These are phyloP conservation scores for Aspergillus sparsus DNA, from an alignment of 495 filamentous ascomycete genomes.

Conservation along the genomic window DNA sequence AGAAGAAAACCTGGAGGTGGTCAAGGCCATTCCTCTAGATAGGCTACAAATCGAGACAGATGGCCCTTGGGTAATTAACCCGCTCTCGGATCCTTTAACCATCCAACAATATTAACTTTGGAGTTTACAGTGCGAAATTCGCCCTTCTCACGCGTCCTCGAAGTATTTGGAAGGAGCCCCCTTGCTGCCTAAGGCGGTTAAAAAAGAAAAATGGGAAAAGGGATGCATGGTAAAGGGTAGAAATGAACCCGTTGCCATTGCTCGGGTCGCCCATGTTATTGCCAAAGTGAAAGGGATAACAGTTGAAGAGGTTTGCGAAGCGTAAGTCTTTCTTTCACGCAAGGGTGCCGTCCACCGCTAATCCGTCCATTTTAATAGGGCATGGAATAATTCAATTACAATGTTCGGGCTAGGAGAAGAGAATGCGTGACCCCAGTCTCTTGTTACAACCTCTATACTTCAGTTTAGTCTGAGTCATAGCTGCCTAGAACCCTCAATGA, in stretches of 20 bases:
- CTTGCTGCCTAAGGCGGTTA: constrained; percentile 60
- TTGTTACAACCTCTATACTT: not conserved
- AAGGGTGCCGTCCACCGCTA: constrained; percentile 20
- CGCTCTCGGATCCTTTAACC: not conserved
- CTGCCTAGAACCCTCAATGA: not conserved
- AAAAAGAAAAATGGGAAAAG: constrained; percentile 90
- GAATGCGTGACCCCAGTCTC: constrained; percentile 12
- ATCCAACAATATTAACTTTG: not conserved
- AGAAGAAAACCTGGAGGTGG: constrained; percentile 80
- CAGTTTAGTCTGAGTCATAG: not conserved
- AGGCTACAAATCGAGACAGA: constrained; percentile 89
- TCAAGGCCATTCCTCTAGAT: constrained; percentile 70
- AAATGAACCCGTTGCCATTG: constrained; percentile 86
- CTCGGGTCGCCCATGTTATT: constrained; percentile 81
- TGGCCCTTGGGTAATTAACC: constrained; percentile 71
- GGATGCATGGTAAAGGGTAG: constrained; percentile 85
- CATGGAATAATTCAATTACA: constrained; percentile 78
- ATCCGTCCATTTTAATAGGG: constrained; percentile 34
- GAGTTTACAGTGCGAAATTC: constrained; percentile 51
- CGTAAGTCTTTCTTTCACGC: constrained; percentile 48
- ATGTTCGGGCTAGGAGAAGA: constrained; percentile 74
- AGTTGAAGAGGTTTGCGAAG: constrained; percentile 81
- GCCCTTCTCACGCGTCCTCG: constrained; percentile 54
- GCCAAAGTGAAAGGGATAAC: constrained; percentile 78
- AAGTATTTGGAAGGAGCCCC: constrained; percentile 50